Evolutionary conservation across 2,329 filamentous ascomycete species (phyloP), one percentile per base, ranked within the genome.

Genomic region (Colletotrichum coccodes): DNA sequence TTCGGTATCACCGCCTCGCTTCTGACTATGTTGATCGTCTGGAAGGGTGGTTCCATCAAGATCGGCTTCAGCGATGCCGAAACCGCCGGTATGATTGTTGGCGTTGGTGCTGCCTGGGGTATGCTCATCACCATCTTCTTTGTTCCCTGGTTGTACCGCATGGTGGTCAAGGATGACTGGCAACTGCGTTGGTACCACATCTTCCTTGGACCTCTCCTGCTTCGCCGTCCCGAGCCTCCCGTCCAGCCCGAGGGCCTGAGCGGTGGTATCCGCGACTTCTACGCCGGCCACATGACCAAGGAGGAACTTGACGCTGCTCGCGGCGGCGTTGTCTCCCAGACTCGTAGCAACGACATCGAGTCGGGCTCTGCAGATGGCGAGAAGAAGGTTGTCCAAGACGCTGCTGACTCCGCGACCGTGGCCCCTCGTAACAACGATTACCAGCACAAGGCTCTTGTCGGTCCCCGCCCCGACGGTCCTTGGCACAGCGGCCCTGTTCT

Each of bases 81-180:
- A 71, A 80, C 85, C 32, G 80, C 79, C 26, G 85, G 85, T 58
- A 79, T 83, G 63, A 86, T 86, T 38, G 72, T 89, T 36, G 85
- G 84, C 60, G 81, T 84, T 18, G 84, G 84, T 60, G 80, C 78
- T 21, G 85, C 75, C 38, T 85, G 84, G 52, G 80, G 77, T 3
- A 59, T 83, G 3, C 61, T 89, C 18, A 73, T 85, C 53, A 73
- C 72, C 64, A 70, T 84, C 65, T 88, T 88, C 75, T 82, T 89
- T 70, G 78, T 87, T 47, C 86, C 87, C 3, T 89, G 84, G 78
- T 75, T 89, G 47, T 83, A 87, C 74, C 82, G 84, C 68, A 81
- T 84, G 50, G 81, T 91, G 70, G 75, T 89, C 74, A 76, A 83
- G 76, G 81, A 89, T 67, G 86, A 91, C 80, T 84, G 87, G 84